These are phyloP conservation scores for Microdochium trichocladiopsis DNA, from an alignment of 2,329 filamentous ascomycete genomes.

Conservation along the genomic window DNA sequence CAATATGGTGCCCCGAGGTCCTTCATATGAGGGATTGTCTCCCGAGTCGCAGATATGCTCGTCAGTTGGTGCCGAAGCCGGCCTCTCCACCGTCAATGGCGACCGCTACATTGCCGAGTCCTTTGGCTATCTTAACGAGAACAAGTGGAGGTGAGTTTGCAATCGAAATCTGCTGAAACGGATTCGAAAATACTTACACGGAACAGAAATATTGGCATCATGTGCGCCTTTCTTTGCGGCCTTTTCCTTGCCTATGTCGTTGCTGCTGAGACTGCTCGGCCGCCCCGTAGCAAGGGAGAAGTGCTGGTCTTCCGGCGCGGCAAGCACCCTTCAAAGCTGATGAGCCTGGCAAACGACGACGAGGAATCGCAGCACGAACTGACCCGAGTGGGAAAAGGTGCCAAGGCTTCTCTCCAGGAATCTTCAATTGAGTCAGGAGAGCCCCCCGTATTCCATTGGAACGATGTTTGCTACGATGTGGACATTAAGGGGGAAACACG, in stretches of 20 bases:
- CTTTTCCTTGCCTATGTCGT: conserved; percentile 59
- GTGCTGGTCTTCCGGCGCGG: conserved; percentile 60
- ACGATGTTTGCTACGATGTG: conserved; percentile 63
- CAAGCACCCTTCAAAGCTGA: conserved; percentile 31
- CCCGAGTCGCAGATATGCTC: conserved; percentile 13
- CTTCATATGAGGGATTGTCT: conserved; percentile 12
- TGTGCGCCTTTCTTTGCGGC: conserved; percentile 42
- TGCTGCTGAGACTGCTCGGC: conserved; percentile 58
- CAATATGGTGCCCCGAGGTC: conserved; percentile 44
- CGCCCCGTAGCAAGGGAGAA: conserved; percentile 57
- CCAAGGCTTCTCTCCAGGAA: background rate
- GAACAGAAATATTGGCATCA: conserved; percentile 38
- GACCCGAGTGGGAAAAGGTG: background rate
- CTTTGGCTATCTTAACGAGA: conserved; percentile 33
- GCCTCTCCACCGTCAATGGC: conserved; percentile 33
- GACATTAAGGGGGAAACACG: conserved; percentile 67
- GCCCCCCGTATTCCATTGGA: conserved; percentile 66
- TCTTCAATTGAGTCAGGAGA: too few relatives aligned
- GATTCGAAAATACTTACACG: background rate
- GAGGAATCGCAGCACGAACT: conserved; percentile 3
- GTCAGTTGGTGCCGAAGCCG: conserved; percentile 16
- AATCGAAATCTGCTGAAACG: background rate
- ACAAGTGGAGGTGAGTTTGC: conserved; percentile 31
- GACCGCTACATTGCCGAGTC: conserved; percentile 31
- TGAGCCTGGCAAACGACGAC: conserved; percentile 18